Base-by-base conservation (phyloP, 495 filamentous ascomycete genomes). In the Xylona heveae region DNA sequence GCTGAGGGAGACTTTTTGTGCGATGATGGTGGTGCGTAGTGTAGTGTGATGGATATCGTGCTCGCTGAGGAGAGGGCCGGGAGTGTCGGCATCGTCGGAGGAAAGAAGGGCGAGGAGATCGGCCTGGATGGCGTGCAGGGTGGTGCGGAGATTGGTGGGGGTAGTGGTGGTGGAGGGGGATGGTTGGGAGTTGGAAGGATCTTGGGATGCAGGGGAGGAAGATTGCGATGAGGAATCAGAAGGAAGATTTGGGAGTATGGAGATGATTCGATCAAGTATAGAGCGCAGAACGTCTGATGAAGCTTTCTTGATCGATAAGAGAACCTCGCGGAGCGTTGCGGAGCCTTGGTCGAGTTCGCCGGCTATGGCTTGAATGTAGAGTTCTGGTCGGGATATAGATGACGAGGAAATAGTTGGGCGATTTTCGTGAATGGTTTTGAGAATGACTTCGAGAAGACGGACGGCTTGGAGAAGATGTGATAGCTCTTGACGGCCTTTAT, bases 1-100 rank as follows among this genome's bases (percentile, higher is more conserved):
- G 50, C 73, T 88, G 27, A 97, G 58, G 43, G 78, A 74, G 5
- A 94, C 76, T 39, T 77, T 81, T 43, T 92, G 79, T 29, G 79
- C 76, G 15, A 92, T 68, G 12, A 93, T 72, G 0, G 84, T 91
- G 2, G 82, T 80, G 36, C 78, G 69, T 4, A 90, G 53, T 17
- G 74, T 64, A 25, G 72, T 67, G 52, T 68, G 72, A 21, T 72
- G 66, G 12, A 73, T 59, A 26, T 72, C 70, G 43, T 90, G 75
- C 43, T 73, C 74, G 49, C 76, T 90, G 28, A 69, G 65, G n/a
- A 84, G 59, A 13, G 62, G 51, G 24, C n/a, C n/a, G n/a, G n/a
- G n/a, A n/a, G n/a, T n/a, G n/a, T n/a, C n/a, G n/a, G n/a, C n/a
- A n/a, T n/a, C n/a, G n/a, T n/a, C n/a, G n/a, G n/a, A n/a, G n/a